Conservation (phyloP, 1,284 basidiomycete genomes). For the Naganishia cerealis region DNA sequence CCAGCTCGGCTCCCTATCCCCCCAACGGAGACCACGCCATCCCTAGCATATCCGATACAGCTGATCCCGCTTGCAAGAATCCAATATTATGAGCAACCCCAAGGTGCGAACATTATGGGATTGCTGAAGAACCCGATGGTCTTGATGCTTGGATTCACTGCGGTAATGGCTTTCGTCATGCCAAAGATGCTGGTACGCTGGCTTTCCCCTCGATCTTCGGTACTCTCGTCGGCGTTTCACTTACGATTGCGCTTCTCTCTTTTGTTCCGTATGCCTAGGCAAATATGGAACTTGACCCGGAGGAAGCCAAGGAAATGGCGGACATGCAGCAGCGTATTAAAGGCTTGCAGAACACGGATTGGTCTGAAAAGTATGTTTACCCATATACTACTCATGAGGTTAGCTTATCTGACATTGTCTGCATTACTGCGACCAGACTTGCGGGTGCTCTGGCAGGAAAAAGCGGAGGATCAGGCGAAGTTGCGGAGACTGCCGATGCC, state of each 20-base stretch:
- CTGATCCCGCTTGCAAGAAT: conserved; percentile 62
- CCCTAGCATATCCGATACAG: conserved; percentile 68
- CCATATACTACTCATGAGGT: too few species aligned
- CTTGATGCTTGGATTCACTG: conserved; percentile 73
- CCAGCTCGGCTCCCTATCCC: conserved; percentile 67
- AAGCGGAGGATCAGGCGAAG: not conserved
- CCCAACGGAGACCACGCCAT: conserved; percentile 51
- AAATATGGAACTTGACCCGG: conserved; percentile 69
- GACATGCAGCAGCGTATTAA: conserved; percentile 66
- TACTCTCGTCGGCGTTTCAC: not conserved
- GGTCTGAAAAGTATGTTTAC: conserved; percentile 46
- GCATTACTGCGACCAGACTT: not conserved
- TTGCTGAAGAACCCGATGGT: conserved; percentile 87
- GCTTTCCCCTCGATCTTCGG: conserved; percentile 2
- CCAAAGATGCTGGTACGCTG: conserved; percentile 72
- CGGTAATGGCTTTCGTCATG: conserved; percentile 69
- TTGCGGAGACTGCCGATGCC: not conserved
- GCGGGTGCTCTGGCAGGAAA: conserved; percentile 22
- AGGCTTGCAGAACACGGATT: conserved; percentile 59
- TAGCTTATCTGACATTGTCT: not conserved
- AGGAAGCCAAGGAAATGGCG: conserved; percentile 68
- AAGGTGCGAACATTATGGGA: conserved; percentile 68
- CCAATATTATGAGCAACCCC: conserved; percentile 66
- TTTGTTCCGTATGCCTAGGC: conserved; percentile 57
- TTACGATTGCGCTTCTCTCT: not conserved